A percentile compares a stretch with the other conserved stretches of the same genome.
These are phyloP conservation scores for Metroxylon sagu DNA, from an alignment of 176 grass and related monocot species.

Conservation along the genomic window DNA sequence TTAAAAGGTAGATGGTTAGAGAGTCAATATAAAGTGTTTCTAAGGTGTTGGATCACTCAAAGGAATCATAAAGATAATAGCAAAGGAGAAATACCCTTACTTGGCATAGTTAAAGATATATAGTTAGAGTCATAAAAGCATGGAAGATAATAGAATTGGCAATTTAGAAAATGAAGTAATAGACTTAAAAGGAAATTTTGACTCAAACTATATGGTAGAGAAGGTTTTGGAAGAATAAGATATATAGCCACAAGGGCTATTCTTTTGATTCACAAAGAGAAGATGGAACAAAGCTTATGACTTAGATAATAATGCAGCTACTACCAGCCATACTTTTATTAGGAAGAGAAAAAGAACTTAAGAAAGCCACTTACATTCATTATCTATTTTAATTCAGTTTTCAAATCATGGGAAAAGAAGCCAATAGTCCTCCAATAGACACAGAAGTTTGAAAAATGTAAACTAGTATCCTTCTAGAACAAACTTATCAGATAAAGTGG, in stretches of 20 bases:
- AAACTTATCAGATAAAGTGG: constrained; percentile 32
- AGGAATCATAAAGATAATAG: constrained; percentile 27
- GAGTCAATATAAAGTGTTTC: constrained; percentile 17
- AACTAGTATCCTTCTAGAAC: constrained; percentile 28
- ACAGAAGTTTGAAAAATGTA: constrained; percentile 30
- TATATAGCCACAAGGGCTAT: constrained; percentile 30
- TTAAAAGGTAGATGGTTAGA: constrained; percentile 30
- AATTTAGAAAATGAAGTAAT: constrained; percentile 34
- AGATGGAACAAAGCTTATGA: constrained; percentile 47
- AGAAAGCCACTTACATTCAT: constrained; percentile 17
- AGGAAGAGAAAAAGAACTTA: constrained; percentile 40
- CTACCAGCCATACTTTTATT: constrained; percentile 18
- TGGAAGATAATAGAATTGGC: constrained; percentile 33
- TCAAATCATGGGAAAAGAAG: constrained; percentile 33
- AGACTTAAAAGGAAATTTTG: constrained; percentile 32
- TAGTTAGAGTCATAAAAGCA: constrained; percentile 17
- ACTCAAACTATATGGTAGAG: constrained; percentile 44
- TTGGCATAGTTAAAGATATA: constrained; percentile 32
- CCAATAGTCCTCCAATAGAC: constrained; percentile 33
- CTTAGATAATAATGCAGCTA: constrained; percentile 25
- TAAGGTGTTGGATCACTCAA: constrained; percentile 7
- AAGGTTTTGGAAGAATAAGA: constrained; percentile 33
- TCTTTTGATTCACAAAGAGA: constrained; percentile 49
- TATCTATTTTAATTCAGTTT: constrained; percentile 34
- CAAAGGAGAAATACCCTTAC: constrained; percentile 28